Evolutionary conservation across 805 yeast genomes (phyloP).

Genomic region (Candida glaebosa): DNA sequence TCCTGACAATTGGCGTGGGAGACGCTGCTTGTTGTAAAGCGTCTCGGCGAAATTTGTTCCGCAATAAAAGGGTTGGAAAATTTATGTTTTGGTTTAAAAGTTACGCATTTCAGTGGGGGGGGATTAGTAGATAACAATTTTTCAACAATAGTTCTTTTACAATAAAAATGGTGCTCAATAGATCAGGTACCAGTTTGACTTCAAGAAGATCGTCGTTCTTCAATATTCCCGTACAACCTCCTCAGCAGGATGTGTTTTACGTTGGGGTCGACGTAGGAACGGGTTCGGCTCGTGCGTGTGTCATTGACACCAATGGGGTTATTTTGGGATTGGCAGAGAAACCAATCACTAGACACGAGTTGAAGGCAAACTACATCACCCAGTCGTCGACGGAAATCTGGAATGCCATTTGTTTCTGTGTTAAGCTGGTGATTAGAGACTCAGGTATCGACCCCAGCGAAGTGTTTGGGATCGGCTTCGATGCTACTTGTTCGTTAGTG

Average conservation of each 20-base stretch:
- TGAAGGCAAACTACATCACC: constrained; percentile 70
- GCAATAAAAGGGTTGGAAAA: neutral
- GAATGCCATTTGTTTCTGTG: constrained; percentile 83
- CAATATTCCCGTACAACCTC: constrained; percentile 35
- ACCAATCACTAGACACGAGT: constrained; percentile 72
- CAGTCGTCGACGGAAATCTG: constrained; percentile 92
- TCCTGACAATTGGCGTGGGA: neutral
- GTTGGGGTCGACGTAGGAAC: constrained; percentile 96
- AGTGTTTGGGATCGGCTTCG: constrained; percentile 89
- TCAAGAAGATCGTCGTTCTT: constrained; percentile 38
- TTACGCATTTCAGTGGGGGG: too few relatives aligned
- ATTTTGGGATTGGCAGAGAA: constrained; percentile 77
- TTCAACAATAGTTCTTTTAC: neutral
- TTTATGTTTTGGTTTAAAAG: too few relatives aligned
- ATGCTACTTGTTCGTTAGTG: constrained; percentile 95
- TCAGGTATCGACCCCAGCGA: constrained; percentile 64
- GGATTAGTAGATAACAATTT: neutral
- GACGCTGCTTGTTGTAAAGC: neutral
- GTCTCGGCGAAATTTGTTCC: neutral
- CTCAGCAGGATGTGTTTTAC: constrained; percentile 49
- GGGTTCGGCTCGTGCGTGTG: constrained; percentile 93
- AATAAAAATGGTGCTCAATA: neutral
- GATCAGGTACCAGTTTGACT: constrained; percentile 37
- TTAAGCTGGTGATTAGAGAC: constrained; percentile 67
- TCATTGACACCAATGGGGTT: constrained; percentile 79